phyloP scores from a whole-genome alignment of 192 early-diverging fungal species.

The Podochytrium sp. region DNA sequence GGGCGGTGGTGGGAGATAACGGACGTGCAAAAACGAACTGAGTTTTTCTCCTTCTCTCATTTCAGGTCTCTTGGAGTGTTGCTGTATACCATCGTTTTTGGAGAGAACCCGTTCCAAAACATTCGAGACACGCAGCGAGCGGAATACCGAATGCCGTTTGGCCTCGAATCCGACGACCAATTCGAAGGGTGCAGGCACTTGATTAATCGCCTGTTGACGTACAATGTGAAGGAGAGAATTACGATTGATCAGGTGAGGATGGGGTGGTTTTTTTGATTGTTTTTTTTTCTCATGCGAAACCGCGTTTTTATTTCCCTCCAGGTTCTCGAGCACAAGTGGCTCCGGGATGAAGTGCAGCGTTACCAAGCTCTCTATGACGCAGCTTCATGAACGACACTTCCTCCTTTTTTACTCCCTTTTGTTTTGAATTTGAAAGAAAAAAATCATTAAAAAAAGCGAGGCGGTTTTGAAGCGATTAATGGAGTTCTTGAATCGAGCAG shows the following conservation, averaged over 20 bases:
- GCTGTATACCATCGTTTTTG: constrained; percentile 53
- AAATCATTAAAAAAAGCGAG: no score
- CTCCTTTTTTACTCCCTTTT: no score
- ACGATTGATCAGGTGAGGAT: neutral
- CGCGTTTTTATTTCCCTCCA: neutral
- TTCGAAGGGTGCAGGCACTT: constrained; percentile 8
- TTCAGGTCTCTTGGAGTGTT: constrained; percentile 51
- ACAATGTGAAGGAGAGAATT: neutral
- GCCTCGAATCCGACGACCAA: neutral
- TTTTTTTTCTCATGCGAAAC: no score
- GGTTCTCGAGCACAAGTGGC: constrained; percentile 5
- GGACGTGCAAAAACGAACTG: no score
- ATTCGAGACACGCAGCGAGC: neutral
- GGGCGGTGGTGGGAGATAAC: no score
- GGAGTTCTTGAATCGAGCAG: no score
- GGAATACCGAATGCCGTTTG: constrained; percentile 3
- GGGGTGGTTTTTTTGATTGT: neutral
- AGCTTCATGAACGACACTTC: no score
- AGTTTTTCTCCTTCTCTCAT: neutral
- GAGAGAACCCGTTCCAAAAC: constrained; percentile 53
- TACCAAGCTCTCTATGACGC: neutral
- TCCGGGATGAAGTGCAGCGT: constrained; percentile 3
- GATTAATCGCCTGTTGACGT: neutral
- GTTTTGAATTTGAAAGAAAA: no score
- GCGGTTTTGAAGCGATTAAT: no score